These are phyloP conservation scores for Aspergillus sclerotioniger DNA, from an alignment of 495 filamentous ascomycete genomes.

Conservation along the genomic window DNA sequence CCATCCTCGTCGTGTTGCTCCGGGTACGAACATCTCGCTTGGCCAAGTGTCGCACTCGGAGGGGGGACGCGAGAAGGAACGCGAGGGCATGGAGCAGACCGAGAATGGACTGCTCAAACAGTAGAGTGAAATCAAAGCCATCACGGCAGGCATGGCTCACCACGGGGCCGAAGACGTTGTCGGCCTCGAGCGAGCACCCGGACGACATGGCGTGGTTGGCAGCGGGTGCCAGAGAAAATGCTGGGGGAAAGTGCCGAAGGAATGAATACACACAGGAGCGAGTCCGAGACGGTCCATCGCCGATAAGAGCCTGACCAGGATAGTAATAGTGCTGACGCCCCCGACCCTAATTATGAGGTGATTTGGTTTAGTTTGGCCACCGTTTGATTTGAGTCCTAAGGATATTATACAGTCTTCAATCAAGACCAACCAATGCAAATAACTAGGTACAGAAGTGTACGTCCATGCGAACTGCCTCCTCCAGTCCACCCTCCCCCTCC, in stretches of 20 bases:
- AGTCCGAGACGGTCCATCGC: too few relatives aligned
- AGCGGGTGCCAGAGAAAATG: not conserved
- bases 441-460: not conserved
- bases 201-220: not conserved
- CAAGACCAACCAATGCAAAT: not conserved
- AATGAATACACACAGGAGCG: too few relatives aligned
- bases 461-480: not conserved
- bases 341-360: too few relatives aligned
- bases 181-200: not conserved
- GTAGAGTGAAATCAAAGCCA: not conserved
- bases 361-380: too few relatives aligned
- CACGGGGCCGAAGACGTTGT: not conserved
- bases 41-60: not conserved
- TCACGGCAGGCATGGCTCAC: not conserved
- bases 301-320: too few relatives aligned
- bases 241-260: too few relatives aligned
- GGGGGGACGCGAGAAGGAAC: not conserved
- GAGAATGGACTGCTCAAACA: not conserved
- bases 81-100: not conserved
- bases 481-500: not conserved
- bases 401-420: not conserved
- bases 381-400: not conserved
- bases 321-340: too few relatives aligned
- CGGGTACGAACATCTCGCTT: not conserved
- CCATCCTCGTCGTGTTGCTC: not conserved